Evolutionary conservation across 768 basidiomycete genomes (phyloP).

Genomic region (Boletus pseudopeckii): DNA sequence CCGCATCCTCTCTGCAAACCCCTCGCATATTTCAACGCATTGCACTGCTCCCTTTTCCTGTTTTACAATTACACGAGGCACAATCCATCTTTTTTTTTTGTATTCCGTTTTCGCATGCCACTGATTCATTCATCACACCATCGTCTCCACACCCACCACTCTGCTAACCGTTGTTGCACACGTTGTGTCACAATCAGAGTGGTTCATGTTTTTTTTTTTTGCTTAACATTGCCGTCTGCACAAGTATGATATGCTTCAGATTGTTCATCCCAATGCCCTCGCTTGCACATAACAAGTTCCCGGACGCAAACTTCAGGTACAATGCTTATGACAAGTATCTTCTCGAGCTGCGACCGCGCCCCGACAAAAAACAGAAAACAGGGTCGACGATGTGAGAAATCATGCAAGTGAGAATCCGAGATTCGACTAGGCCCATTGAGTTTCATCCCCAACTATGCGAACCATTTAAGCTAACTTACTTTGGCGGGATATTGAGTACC

Average conservation of each 20-base stretch:
- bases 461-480: background rate
- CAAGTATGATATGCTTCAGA: slow-evolving; percentile 21
- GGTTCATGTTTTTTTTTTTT: slow-evolving; percentile 17
- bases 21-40: slow-evolving; percentile 24
- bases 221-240: slow-evolving; percentile 11
- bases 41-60: slow-evolving; percentile 14
- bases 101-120: slow-evolving; percentile 26
- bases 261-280: slow-evolving; percentile 1
- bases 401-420: background rate
- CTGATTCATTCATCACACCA: slow-evolving; percentile 16
- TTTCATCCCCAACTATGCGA: background rate
- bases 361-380: background rate
- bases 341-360: background rate
- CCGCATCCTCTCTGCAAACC: slow-evolving; percentile 15
- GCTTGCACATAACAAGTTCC: slow-evolving; percentile 4
- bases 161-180: slow-evolving; percentile 16
- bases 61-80: slow-evolving; percentile 15
- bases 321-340: background rate
- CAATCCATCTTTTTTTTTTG: slow-evolving; percentile 15
- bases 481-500: slow-evolving; percentile 2
- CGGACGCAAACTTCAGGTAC: background rate
- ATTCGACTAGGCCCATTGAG: background rate
- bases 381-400: background rate
- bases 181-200: slow-evolving; percentile 8
- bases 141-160: slow-evolving; percentile 6